Conservation (phyloP, 2,329 filamentous ascomycete species). For the Stemphylium vesicarium region DNA sequence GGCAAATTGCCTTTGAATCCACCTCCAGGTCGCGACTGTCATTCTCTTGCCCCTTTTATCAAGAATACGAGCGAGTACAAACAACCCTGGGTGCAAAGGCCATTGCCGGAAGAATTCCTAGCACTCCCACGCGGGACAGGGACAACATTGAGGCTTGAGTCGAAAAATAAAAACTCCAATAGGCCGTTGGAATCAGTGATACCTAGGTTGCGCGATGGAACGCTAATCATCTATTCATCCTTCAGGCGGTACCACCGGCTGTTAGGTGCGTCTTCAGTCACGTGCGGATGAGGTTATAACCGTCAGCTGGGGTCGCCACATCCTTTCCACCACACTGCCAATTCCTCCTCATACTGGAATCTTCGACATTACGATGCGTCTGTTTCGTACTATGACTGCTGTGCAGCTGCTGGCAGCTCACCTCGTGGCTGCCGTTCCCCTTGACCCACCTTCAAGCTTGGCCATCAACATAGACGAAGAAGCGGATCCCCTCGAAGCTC, state of each 20-base stretch:
- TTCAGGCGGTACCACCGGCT: neutral
- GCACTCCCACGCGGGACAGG: neutral
- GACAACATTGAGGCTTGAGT: neutral
- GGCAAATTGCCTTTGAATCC: too few species aligned
- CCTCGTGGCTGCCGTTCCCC: neutral
- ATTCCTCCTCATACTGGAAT: neutral
- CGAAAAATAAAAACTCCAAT: neutral
- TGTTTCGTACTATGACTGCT: neutral
- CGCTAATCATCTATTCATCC: neutral
- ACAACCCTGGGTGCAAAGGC: neutral
- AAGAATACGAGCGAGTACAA: neutral
- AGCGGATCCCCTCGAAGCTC: constrained; percentile 2
- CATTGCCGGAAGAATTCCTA: neutral
- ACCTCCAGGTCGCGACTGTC: too few species aligned
- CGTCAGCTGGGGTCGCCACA: neutral
- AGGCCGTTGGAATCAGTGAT: neutral
- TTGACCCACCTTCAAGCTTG: neutral
- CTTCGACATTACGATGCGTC: neutral
- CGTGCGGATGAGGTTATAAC: neutral
- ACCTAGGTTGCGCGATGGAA: neutral
- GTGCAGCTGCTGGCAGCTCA: constrained; percentile 3
- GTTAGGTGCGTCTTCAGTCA: neutral
- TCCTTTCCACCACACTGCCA: neutral
- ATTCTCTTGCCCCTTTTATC: neutral
- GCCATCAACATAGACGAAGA: constrained; percentile 4